These are phyloP conservation scores for Closterium sp. DNA, from an alignment of 139 green algal species.

Conservation along the genomic window DNA sequence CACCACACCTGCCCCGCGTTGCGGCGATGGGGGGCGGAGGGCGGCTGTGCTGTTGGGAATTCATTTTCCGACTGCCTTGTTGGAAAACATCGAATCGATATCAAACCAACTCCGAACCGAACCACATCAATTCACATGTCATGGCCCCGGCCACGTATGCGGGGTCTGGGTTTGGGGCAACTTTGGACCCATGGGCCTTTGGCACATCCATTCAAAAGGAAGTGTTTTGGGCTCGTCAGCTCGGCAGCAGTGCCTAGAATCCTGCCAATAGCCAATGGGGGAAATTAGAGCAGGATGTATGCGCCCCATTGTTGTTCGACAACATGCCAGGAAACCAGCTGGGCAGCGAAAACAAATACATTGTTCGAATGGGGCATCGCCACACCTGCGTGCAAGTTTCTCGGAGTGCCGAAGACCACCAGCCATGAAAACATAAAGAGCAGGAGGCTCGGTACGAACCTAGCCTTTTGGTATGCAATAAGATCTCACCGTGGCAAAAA, in stretches of 20 bases:
- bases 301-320: background rate
- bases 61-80: background rate
- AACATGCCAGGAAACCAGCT: too few species aligned
- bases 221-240: too few species aligned
- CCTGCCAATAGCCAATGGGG: too few species aligned
- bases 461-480: background rate
- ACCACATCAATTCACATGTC: background rate
- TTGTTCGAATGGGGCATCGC: too few species aligned
- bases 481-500: background rate
- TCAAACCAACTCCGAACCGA: background rate
- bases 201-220: too few species aligned
- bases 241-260: too few species aligned
- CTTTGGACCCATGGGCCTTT: too few species aligned
- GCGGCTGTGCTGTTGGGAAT: background rate
- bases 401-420: background rate
- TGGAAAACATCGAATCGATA: background rate
- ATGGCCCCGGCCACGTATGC: background rate
- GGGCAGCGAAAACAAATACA: too few species aligned
- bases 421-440: background rate
- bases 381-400: background rate
- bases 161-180: too few species aligned
- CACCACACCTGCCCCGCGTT: background rate
- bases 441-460: background rate
- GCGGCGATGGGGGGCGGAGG: too few species aligned
- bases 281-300: too few species aligned